Evolutionary conservation across 2,329 filamentous ascomycete species (phyloP).

Genomic region (Beauveria sp.): DNA sequence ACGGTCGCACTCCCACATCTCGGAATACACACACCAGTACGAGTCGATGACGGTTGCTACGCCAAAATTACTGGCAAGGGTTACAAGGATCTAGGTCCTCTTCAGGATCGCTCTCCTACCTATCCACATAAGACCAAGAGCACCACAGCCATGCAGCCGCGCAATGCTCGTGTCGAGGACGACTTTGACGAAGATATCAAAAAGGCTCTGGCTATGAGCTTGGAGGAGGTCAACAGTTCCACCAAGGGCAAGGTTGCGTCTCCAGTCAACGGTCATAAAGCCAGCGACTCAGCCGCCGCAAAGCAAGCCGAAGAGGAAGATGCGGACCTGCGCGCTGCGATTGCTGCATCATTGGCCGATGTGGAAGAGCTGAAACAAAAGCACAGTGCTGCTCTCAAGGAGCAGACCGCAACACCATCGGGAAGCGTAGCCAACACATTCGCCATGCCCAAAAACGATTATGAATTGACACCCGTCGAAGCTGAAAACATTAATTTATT

Average conservation of each 20-base stretch:
- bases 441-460: conserved; percentile 74
- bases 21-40: conserved; percentile 82
- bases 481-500: conserved; percentile 98
- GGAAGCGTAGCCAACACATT: conserved; percentile 37
- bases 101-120: conserved; percentile 41
- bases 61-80: conserved; percentile 74
- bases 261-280: conserved; percentile 28
- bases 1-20: conserved; percentile 81
- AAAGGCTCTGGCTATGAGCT: conserved; percentile 87
- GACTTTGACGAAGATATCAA: conserved; percentile 94
- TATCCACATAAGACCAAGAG: conserved; percentile 57
- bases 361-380: conserved; percentile 98
- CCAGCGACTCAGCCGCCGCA: conserved; percentile 28
- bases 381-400: conserved; percentile 75
- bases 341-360: conserved; percentile 87
- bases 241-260: conserved; percentile 65
- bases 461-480: conserved; percentile 87
- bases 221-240: conserved; percentile 81
- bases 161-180: conserved; percentile 79
- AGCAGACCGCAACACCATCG: conserved; percentile 51
- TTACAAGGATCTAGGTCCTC: conserved; percentile 29
- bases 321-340: conserved; percentile 85
- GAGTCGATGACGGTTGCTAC: conserved; percentile 95
- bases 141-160: conserved; percentile 72
- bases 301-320: conserved; percentile 74